Percentiles rank a stretch among this genome's conserved stretches.
Evolutionary conservation across 83 land plant species (phyloP).

Genomic region (Picea mariana): DNA sequence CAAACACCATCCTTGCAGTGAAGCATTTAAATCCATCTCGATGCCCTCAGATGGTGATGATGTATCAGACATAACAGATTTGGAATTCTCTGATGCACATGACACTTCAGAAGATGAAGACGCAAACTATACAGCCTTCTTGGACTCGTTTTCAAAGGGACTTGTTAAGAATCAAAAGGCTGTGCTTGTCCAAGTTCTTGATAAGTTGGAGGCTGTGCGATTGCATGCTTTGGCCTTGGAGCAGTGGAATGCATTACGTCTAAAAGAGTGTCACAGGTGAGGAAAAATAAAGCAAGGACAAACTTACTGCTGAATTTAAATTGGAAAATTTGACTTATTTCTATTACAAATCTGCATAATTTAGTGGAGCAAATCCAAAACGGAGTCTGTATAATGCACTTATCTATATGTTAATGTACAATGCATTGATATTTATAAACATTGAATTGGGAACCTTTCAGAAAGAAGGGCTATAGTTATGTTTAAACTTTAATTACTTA

Average conservation of each 20-base stretch:
- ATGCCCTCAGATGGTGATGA: constrained; percentile 8
- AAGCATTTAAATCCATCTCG: constrained; percentile 8
- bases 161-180: constrained; percentile 4
- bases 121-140: background rate
- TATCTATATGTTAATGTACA: background rate
- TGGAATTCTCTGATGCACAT: constrained; percentile 9
- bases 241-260: constrained; percentile 41
- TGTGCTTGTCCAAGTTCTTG: constrained; percentile 21
- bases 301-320: background rate
- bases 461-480: background rate
- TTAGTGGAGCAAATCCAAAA: background rate
- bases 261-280: constrained; percentile 41
- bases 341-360: background rate
- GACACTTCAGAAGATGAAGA: constrained; percentile 7
- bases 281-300: background rate
- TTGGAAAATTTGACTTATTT: background rate
- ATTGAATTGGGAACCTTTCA: background rate
- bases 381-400: background rate
- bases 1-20: background rate
- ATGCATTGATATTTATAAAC: background rate
- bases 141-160: constrained; percentile 2
- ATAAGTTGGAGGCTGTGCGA: constrained; percentile 43
- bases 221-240: constrained; percentile 49
- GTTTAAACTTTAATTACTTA: background rate
- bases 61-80: constrained; percentile 6